Evolutionary conservation across 73 alveolate genomes (phyloP).

Genomic region (Paramecium sexaurelia): DNA sequence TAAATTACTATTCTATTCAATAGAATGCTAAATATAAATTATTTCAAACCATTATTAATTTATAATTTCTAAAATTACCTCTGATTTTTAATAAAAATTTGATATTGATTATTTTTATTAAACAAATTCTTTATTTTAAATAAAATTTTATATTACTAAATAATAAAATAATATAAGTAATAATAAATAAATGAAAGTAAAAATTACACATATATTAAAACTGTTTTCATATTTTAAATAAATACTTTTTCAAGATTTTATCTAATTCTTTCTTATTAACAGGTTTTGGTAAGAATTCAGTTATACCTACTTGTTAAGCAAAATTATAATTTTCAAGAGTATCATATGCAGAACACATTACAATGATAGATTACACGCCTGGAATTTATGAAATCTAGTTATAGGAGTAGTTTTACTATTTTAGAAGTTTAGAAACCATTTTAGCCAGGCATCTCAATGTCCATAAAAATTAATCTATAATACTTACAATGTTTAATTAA

Average conservation of each 20-base stretch:
- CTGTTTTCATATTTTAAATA: neutral
- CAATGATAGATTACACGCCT: neutral
- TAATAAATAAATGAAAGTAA: neutral
- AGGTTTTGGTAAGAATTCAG: slow-evolving; percentile 35
- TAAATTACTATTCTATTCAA: too few species aligned
- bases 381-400: neutral
- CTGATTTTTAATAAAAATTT: too few species aligned
- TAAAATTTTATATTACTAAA: too few species aligned
- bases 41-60: too few species aligned
- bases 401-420: neutral
- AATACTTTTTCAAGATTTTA: neutral
- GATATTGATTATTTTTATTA: too few species aligned
- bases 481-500: neutral
- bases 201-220: neutral
- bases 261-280: neutral
- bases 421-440: slow-evolving; percentile 31
- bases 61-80: too few species aligned
- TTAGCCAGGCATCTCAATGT: slow-evolving; percentile 49
- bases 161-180: neutral
- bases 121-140: too few species aligned
- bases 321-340: neutral
- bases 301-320: neutral
- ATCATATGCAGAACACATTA: slow-evolving; percentile 52
- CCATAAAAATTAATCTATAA: slow-evolving; percentile 32
- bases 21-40: too few species aligned